phyloP scores from a whole-genome alignment of 1,284 basidiomycete genomes.

The Stereum hirsutum region DNA sequence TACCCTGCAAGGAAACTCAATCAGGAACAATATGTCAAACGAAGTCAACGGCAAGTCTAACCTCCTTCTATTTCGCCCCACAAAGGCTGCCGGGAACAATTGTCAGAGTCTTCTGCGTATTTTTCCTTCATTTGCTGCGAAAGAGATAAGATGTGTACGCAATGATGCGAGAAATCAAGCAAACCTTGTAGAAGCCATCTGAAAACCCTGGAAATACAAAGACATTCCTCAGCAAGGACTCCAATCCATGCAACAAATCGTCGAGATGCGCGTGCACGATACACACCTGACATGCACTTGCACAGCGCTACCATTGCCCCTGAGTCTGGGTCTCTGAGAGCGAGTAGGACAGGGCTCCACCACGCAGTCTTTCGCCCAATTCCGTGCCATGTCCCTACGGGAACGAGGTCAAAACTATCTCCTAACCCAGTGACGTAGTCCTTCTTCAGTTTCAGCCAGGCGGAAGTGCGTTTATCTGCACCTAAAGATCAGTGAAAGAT shows the following conservation, averaged over 20 bases:
- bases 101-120: constrained; percentile 58
- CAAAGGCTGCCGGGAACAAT: constrained; percentile 49
- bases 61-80: constrained; percentile 62
- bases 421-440: constrained; percentile 61
- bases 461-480: constrained; percentile 62
- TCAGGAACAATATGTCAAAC: constrained; percentile 1
- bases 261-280: constrained; percentile 8
- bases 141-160: not conserved
- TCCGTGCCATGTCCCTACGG: constrained; percentile 85
- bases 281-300: constrained; percentile 77
- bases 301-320: constrained; percentile 76
- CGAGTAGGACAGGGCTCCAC: constrained; percentile 91
- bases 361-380: constrained; percentile 87
- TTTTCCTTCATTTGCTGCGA: constrained; percentile 45
- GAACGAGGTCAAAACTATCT: constrained; percentile 60
- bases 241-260: not conserved
- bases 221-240: not conserved
- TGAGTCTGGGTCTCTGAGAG: constrained; percentile 64
- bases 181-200: constrained; percentile 77
- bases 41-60: constrained; percentile 23
- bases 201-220: constrained; percentile 58
- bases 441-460: constrained; percentile 84
- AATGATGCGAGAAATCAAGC: not conserved
- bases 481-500: not conserved
- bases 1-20: constrained; percentile 38